Conservation (phyloP, 805 yeast species). For the Metschnikowia picachoensis region DNA sequence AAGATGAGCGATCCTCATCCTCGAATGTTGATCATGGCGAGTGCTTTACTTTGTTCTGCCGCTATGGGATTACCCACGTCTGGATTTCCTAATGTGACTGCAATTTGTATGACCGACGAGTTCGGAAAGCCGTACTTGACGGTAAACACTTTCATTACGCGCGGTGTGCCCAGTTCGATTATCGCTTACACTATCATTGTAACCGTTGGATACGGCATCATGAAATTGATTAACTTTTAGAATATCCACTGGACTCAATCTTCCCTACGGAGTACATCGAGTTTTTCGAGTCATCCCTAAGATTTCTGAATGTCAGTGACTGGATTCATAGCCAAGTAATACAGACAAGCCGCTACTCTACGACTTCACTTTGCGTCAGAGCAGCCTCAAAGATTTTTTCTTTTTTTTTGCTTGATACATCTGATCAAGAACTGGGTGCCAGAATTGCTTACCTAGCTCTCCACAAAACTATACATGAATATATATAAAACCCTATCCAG, state of each 20-base stretch:
- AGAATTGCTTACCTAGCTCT: too few relatives aligned
- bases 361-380: too few relatives aligned
- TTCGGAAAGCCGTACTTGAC: slow-evolving; percentile 86
- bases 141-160: slow-evolving; percentile 78
- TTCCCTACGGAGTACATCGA: too few relatives aligned
- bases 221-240: slow-evolving; percentile 43
- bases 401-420: too few relatives aligned
- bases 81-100: slow-evolving; percentile 97
- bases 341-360: too few relatives aligned
- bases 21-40: slow-evolving; percentile 64
- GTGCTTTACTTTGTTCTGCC: slow-evolving; percentile 73
- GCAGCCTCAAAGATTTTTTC: too few relatives aligned
- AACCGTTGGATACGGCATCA: slow-evolving; percentile 73
- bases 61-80: slow-evolving; percentile 99
- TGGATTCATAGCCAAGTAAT: not conserved
- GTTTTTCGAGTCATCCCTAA: not conserved
- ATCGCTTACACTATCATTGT: slow-evolving; percentile 69
- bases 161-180: slow-evolving; percentile 87
- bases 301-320: not conserved
- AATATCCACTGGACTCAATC: not conserved
- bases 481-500: too few relatives aligned
- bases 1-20: slow-evolving; percentile 78
- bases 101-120: slow-evolving; percentile 90
- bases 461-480: too few relatives aligned
- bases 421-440: too few relatives aligned